phyloP scores from a whole-genome alignment of 2,329 filamentous ascomycete genomes.

The Huntiella savannae region DNA sequence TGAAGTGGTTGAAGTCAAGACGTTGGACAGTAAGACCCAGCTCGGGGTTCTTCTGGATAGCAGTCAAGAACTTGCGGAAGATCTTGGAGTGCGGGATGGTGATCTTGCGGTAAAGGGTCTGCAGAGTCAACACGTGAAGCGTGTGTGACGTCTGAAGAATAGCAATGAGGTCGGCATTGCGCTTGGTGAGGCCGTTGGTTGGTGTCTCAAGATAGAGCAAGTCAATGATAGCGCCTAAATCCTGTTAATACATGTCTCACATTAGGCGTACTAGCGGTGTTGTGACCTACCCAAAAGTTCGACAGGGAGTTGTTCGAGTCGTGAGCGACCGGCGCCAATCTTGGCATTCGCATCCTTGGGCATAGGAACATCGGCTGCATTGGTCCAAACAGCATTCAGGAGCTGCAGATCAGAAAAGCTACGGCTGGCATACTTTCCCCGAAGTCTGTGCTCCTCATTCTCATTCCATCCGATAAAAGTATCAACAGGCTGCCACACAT shows the following conservation, averaged over 20 bases:
- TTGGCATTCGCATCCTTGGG: constrained; percentile 11
- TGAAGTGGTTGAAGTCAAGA: constrained; percentile 73
- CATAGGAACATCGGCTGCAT: constrained; percentile 14
- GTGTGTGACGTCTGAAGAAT: constrained; percentile 58
- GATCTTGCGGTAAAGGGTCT: constrained; percentile 59
- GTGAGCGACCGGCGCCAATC: constrained; percentile 27
- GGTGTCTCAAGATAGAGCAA: constrained; percentile 54
- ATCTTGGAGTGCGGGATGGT: constrained; percentile 69
- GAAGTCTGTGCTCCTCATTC: constrained; percentile 28
- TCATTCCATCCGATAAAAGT: constrained; percentile 44
- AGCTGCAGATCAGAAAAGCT: constrained; percentile 41
- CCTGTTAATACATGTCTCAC: constrained; percentile 4
- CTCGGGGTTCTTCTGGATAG: constrained; percentile 45
- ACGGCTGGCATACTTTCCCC: constrained; percentile 38
- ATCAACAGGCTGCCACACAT: constrained; percentile 38
- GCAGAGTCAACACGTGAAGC: constrained; percentile 52
- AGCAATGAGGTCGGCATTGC: constrained; percentile 61
- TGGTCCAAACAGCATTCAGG: constrained; percentile 35
- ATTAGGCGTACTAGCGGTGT: not conserved
- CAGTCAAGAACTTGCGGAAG: constrained; percentile 61
- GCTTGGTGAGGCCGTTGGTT: constrained; percentile 51
- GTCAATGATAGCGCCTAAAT: constrained; percentile 52
- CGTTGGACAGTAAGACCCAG: constrained; percentile 60
- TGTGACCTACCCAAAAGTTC: constrained; percentile 48
- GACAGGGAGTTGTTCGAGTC: constrained; percentile 47